Evolutionary conservation across 768 basidiomycete species (phyloP), one percentile per base, ranked within the genome.

Genomic region (Gloeostereum incarnatum): DNA sequence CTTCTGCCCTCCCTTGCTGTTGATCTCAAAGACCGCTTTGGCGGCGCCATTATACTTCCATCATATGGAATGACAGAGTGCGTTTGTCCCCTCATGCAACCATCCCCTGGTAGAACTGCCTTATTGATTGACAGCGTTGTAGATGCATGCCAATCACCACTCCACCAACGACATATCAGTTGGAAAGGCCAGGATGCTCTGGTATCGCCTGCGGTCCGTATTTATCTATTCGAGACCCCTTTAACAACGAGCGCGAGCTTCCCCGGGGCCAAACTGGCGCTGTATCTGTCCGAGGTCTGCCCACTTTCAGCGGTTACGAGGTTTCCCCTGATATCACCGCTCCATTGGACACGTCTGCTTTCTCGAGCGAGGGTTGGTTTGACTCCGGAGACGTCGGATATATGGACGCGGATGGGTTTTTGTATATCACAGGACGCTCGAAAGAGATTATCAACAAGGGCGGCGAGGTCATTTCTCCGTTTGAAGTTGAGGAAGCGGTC

Each of bases 371-470:
- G 40, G 68, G 72, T 7, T 75, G 72, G 72, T 75, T 75, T 49
- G 66, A 71, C 38, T 63, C 64, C 10, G 68, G 69, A 19, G 69
- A 71, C 45, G 46, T 66, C 38, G 69, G 69, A 1, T 66, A 64
- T 45, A 54, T 69, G 60, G 69, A 71, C 49, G 45, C 43, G 16
- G 69, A 70, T 36, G 73, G 64, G 51, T 65, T 65, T 43, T 48
- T 77, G 3, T 65, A 62, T 41, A 67, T 78, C 44, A 76, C 74
- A 0, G 75, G 74, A 7, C 62, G 73, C 18, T 64, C 73, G 14
- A 78, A 78, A 50, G 75, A 78, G 57, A 71, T 75, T 42, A 74
- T 73, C 45, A 70, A 71, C 47, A 68, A 71, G 45, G 75, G 74
- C 13, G 75, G 75, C 6, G 75, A 78, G 54, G 74, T 76, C 36